Conservation (phyloP, 805 yeast genomes). For the Alloascoidea africana region DNA sequence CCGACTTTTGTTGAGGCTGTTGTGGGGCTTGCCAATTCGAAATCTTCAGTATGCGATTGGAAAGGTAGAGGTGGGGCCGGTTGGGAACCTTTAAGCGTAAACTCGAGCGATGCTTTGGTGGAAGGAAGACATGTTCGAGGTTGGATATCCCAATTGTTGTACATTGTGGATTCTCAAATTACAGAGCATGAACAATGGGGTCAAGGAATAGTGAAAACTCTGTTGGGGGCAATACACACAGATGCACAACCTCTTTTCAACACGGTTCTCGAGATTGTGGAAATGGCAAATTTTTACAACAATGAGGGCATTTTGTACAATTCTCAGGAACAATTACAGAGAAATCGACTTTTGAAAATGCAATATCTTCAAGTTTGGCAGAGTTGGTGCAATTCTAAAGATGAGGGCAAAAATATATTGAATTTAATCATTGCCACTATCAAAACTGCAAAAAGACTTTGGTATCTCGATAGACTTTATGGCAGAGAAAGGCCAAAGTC, state of each 20-base stretch:
- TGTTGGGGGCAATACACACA: constrained; percentile 1
- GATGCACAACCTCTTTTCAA: not conserved
- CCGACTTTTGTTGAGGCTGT: constrained; percentile 17
- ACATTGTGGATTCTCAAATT: constrained; percentile 12
- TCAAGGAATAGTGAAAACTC: constrained; percentile 9
- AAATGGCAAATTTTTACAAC: not conserved
- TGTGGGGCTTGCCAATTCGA: constrained; percentile 16
- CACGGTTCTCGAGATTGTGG: not conserved
- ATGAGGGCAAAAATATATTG: constrained; percentile 14
- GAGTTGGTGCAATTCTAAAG: constrained; percentile 5
- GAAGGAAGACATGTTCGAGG: constrained; percentile 9
- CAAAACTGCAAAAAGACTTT: constrained; percentile 10
- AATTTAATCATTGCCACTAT: constrained; percentile 12
- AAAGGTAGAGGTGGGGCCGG: constrained; percentile 15
- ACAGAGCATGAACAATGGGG: constrained; percentile 14
- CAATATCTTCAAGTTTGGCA: constrained; percentile 2
- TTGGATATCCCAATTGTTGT: constrained; percentile 13
- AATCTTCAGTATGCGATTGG: constrained; percentile 17
- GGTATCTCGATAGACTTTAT: constrained; percentile 11
- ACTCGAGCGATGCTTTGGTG: constrained; percentile 11
- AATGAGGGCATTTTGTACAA: not conserved
- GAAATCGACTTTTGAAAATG: not conserved
- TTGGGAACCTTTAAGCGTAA: constrained; percentile 13
- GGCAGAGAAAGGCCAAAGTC: constrained; percentile 2
- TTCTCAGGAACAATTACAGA: not conserved